Evolutionary conservation across 495 filamentous ascomycete species (phyloP), one percentile per base, ranked within the genome.

Genomic region (Podospora australis): DNA sequence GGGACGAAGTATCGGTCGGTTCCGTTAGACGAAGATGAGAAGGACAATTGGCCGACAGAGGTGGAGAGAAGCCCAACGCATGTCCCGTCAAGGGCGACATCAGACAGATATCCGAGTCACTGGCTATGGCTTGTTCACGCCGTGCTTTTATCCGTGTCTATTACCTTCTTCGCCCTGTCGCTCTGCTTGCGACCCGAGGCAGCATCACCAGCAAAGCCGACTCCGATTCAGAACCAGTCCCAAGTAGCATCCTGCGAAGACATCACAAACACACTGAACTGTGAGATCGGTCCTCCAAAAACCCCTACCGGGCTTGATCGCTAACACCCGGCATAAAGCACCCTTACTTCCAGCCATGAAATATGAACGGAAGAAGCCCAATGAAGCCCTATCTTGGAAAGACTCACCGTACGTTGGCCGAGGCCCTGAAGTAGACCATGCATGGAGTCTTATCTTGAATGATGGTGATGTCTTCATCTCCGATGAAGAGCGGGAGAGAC

Each of bases 401-500:
- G 47, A 28, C 39, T 46, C 6, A 46, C 4, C 28, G 24, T 25
- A 29, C 20, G 19, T 41, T 4, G 11, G 1, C 10, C 41, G 16
- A 7, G 5, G 24, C 36, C 58, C 48, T 51, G 28, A 48, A 29
- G 6, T 26, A 9, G 17, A 28, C 13, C 7, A 30, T n/a, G n/a
- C 28, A 7, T 30, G 28, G 28, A n/a, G n/a, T 30, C 13, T 30
- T 30, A 30, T 30, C 28, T 30, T n/a, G 34, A 5, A 34, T n/a
- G 28, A 57, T 52, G 70, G 69, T 35, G 73, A 77, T 52, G 71
- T 73, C 43, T 72, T 75, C 65, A 72, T 78, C 51, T 69, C 70
- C 11, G 62, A 68, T 25, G 67, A 70, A 7, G 71, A 77, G 52
- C 59, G 75, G 40, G 39, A 63, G 28, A 70, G 66, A 20, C 69